phyloP scores from a whole-genome alignment of 257 asterid genomes.

The Eucommia ulmoides region DNA sequence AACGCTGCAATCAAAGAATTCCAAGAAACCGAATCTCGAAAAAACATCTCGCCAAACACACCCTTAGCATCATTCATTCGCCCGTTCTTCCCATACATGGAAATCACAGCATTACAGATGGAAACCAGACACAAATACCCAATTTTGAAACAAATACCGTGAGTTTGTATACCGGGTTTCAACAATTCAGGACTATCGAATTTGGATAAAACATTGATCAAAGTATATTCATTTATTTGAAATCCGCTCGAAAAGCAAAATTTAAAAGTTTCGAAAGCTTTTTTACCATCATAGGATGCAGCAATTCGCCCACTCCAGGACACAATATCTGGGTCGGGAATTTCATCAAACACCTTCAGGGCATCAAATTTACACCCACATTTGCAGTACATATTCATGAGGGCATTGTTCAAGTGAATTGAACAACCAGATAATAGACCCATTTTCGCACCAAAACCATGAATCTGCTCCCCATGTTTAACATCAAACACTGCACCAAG shows the following conservation, averaged over 20 bases:
- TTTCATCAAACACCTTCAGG: constrained; percentile 14
- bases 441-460: constrained; percentile 6
- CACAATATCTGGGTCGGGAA: constrained; percentile 12
- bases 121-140: constrained; percentile 5
- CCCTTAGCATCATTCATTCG: constrained; percentile 4
- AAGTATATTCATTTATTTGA: constrained; percentile 11
- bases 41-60: constrained; percentile 8
- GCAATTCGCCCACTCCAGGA: constrained; percentile 16
- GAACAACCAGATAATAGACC: constrained; percentile 12
- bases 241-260: constrained; percentile 4
- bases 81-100: constrained; percentile 12
- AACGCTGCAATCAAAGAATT: constrained; percentile 11
- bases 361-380: constrained; percentile 6
- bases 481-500: constrained; percentile 12
- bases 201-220: constrained; percentile 7
- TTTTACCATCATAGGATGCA: constrained; percentile 8
- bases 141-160: constrained; percentile 5
- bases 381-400: constrained; percentile 15
- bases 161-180: constrained; percentile 7
- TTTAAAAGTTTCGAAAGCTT: constrained; percentile 7
- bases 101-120: constrained; percentile 12
- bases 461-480: constrained; percentile 11
- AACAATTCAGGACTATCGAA: constrained; percentile 2
- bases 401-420: constrained; percentile 10
- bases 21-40: constrained; percentile 13